phyloP scores from a whole-genome alignment of 345 rosid genomes.

The Clausena lansium region DNA sequence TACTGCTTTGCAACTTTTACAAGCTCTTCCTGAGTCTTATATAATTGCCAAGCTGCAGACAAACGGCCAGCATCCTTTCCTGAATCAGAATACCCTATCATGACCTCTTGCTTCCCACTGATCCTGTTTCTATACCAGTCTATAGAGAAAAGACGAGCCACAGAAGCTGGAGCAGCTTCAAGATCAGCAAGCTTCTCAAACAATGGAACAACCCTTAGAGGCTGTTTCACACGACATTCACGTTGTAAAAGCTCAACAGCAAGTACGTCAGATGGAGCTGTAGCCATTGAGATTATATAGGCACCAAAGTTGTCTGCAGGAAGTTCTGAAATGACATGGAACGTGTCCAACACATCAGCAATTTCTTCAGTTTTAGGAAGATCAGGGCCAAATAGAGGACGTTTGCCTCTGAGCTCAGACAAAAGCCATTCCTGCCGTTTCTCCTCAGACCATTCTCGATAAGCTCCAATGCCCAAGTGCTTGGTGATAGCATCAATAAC shows the following conservation, averaged over 20 bases:
- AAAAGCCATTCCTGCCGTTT: slow-evolving; percentile 86
- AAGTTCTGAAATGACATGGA: slow-evolving; percentile 81
- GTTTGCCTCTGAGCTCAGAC: slow-evolving; percentile 83
- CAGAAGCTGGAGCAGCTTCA: slow-evolving; percentile 89
- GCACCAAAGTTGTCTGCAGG: slow-evolving; percentile 88
- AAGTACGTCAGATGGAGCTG: slow-evolving; percentile 89
- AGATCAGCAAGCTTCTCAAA: slow-evolving; percentile 96
- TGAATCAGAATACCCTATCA: slow-evolving; percentile 97
- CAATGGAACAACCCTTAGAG: slow-evolving; percentile 90
- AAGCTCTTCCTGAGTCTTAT: slow-evolving; percentile 92
- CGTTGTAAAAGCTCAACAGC: slow-evolving; percentile 96
- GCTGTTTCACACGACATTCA: slow-evolving; percentile 76
- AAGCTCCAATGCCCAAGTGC: slow-evolving; percentile 77
- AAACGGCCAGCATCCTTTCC: slow-evolving; percentile 97
- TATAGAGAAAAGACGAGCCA: slow-evolving; percentile 88
- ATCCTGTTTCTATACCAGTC: slow-evolving; percentile 89
- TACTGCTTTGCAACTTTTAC: slow-evolving; percentile 80
- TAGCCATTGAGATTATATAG: slow-evolving; percentile 96
- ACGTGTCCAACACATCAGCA: slow-evolving; percentile 80
- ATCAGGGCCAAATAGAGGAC: slow-evolving; percentile 94
- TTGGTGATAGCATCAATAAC: slow-evolving; percentile 86
- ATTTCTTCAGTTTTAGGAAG: slow-evolving; percentile 93
- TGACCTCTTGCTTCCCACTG: slow-evolving; percentile 93
- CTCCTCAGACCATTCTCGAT: slow-evolving; percentile 87
- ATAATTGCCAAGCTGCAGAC: slow-evolving; percentile 95